A percentile compares a stretch with the other conserved stretches of the same genome.
phyloP scores from a whole-genome alignment of 768 basidiomycete genomes.

The Tricholoma matsutake region DNA sequence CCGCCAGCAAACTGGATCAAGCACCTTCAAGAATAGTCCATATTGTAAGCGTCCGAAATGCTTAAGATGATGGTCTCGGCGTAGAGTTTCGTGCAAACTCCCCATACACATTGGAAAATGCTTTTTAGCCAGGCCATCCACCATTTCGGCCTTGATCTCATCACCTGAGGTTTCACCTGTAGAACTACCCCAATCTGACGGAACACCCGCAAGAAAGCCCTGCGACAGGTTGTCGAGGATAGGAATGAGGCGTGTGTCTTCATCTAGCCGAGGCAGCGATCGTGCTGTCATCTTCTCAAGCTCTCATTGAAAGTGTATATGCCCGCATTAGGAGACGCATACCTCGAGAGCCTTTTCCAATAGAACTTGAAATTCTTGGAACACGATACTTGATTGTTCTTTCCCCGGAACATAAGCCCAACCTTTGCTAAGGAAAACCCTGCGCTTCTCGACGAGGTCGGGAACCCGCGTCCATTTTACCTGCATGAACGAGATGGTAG shows the following conservation, averaged over 20 bases:
- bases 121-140: constrained; percentile 79
- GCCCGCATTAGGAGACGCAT: constrained; percentile 13
- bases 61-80: constrained; percentile 81
- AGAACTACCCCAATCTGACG: constrained; percentile 72
- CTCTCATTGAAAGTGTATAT: neutral
- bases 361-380: constrained; percentile 77
- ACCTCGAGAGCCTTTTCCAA: constrained; percentile 80
- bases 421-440: constrained; percentile 73
- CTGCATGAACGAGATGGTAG: constrained; percentile 35
- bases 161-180: constrained; percentile 52
- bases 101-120: constrained; percentile 98
- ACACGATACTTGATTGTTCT: constrained; percentile 81
- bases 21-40: constrained; percentile 92
- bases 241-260: constrained; percentile 88
- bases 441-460: constrained; percentile 81
- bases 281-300: constrained; percentile 70
- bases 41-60: constrained; percentile 91
- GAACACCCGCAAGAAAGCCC: constrained; percentile 89
- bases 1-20: neutral
- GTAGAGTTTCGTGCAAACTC: constrained; percentile 76
- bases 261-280: constrained; percentile 86
- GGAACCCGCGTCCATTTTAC: constrained; percentile 97
- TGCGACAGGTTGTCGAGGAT: constrained; percentile 89
- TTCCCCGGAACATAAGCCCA: constrained; percentile 84
- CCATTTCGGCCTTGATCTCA: constrained; percentile 89